Evolutionary conservation across 2,329 filamentous ascomycete genomes (phyloP).

Genomic region (Diaporthe humulicola): DNA sequence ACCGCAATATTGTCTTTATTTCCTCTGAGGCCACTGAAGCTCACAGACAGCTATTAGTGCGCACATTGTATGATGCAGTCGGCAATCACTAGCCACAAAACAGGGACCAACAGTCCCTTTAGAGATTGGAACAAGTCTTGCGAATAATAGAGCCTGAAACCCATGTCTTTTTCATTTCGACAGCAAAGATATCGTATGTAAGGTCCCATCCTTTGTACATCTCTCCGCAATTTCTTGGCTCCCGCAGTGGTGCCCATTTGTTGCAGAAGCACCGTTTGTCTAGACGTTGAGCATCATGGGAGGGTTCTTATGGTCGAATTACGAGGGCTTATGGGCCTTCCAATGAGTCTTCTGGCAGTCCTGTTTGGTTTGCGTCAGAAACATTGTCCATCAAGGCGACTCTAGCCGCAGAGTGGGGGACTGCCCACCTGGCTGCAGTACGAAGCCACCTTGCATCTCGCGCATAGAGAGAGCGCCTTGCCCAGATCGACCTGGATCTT

Average conservation of each 20-base stretch:
- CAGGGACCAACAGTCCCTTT: neutral
- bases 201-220: neutral
- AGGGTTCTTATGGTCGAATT: neutral
- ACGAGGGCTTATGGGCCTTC: conserved; percentile 4
- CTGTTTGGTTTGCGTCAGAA: neutral
- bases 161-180: neutral
- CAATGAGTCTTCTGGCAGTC: conserved; percentile 24
- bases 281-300: conserved; percentile 23
- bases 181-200: neutral
- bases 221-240: too few relatives aligned
- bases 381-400: accelerated
- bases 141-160: too few relatives aligned
- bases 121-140: too few relatives aligned
- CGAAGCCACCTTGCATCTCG: conserved; percentile 12
- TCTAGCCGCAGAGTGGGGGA: neutral
- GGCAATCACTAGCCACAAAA: too few relatives aligned
- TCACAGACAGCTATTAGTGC: too few relatives aligned
- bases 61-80: too few relatives aligned
- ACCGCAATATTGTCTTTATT: too few relatives aligned
- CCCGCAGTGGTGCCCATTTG: neutral
- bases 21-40: too few relatives aligned
- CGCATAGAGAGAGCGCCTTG: neutral
- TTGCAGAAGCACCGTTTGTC: neutral
- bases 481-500: conserved; percentile 10
- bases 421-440: neutral